Evolutionary conservation across 176 grass and related monocot species (phyloP), one percentile per base, ranked within the genome.

Genomic region (Aegilops longissima): DNA sequence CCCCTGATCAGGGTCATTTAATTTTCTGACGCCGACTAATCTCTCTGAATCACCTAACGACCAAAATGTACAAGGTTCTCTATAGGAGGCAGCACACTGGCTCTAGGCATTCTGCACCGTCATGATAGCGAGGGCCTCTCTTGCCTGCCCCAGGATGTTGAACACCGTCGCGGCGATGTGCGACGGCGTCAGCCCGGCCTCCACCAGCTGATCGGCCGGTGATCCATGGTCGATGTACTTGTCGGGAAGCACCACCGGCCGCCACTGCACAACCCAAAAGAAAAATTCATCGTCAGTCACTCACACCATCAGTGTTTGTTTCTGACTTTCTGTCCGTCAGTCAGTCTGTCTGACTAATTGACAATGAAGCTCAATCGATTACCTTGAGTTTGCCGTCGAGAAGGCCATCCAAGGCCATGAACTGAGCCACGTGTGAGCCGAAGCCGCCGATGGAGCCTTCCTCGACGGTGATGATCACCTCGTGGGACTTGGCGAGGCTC

Each of bases 371-470:
- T 52, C 47, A 10, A 71, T 73, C 9, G 39, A 42, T 10, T 83
- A 93, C 97, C 93, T 98, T 96, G 3, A 88, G 63, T 20, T 83
- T 94, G 84, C 94, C 94, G 85, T 98, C 97, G 59, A 98, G 97
- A 8, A 96, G 94, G 56, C 97, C 97, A 24, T 93, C 85, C 18
- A 98, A 80, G 9, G 94, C 90, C 94, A 98, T 92, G 89, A 98
- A 98, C 90, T 98, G 97, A 8, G 87, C 94, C 11, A 98, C 97
- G 88, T 98, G 94, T 5, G 97, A 98, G 70, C 97, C 90, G 77
- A 98, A 98, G 5, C 97, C 97, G 2, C 97, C 97, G 21, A 96
- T 98, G 69, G 97, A 96, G 8, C 97, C 97, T 91, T 98, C 97
- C 88, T 98, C 97, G 29, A 98, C 92, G 69, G 94, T 98, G 84